Conservation (phyloP, 495 filamentous ascomycete species). For the Pseudoneurospora amorphoporcata region DNA sequence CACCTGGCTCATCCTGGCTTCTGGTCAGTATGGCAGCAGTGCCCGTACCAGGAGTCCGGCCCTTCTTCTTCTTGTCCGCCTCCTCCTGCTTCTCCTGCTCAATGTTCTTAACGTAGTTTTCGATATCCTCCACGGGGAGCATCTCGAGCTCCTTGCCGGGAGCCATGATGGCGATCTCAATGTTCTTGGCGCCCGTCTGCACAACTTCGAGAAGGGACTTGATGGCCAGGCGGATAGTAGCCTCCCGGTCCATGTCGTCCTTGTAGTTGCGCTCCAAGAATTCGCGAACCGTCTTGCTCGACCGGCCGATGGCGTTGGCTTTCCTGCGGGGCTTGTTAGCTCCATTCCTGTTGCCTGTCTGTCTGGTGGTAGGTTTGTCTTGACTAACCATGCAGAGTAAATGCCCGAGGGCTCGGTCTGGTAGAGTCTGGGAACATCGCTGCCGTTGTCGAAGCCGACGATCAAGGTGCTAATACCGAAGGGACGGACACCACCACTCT, state of each 20-base stretch:
- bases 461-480: conserved; percentile 97
- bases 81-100: conserved; percentile 99
- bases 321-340: conserved; percentile 52
- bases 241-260: conserved; percentile 88
- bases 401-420: conserved; percentile 98
- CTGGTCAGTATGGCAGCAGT: conserved; percentile 70
- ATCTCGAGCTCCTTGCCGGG: conserved; percentile 89
- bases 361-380: background rate
- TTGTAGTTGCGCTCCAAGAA: conserved; percentile 98
- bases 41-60: conserved; percentile 64
- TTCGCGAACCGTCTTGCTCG: conserved; percentile 95
- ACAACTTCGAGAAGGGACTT: conserved; percentile 97
- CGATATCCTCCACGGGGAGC: conserved; percentile 90
- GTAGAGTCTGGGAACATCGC: conserved; percentile 76
- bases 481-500: conserved; percentile 92
- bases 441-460: conserved; percentile 91
- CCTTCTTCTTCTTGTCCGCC: conserved; percentile 90
- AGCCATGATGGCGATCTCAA: conserved; percentile 97
- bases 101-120: conserved; percentile 93
- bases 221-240: conserved; percentile 93
- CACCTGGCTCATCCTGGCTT: conserved; percentile 37
- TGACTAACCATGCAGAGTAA: conserved; percentile 85
- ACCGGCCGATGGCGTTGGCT: conserved; percentile 96
- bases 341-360: background rate
- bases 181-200: conserved; percentile 98